Evolutionary conservation across 495 filamentous ascomycete species (phyloP).

Genomic region (Niebla homalea): DNA sequence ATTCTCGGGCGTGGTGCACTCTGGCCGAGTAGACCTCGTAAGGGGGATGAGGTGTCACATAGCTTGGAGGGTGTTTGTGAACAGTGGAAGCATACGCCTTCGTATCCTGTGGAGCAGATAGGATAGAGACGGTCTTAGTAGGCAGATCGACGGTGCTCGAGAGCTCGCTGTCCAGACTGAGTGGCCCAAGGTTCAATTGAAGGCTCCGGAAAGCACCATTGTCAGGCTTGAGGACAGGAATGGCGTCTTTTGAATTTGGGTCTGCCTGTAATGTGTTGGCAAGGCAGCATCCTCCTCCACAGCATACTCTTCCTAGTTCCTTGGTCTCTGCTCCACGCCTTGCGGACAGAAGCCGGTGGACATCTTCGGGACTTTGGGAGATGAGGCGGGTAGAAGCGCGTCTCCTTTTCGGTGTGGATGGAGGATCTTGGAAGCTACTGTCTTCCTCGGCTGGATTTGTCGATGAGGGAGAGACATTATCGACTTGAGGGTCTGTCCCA

Average conservation of each 20-base stretch:
- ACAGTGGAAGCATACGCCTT: conserved; percentile 18
- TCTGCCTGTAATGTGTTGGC: conserved; percentile 42
- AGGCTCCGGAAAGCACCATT: conserved; percentile 76
- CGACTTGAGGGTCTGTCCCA: conserved; percentile 35
- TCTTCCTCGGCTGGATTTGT: conserved; percentile 22
- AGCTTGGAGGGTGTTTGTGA: conserved; percentile 53
- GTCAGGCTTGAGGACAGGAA: conserved; percentile 50
- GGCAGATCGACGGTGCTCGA: conserved; percentile 58
- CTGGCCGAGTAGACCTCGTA: conserved; percentile 80
- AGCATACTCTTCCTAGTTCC: conserved; percentile 55
- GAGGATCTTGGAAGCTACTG: conserved; percentile 18
- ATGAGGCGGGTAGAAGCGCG: conserved; percentile 74
- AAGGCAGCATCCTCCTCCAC: conserved; percentile 87
- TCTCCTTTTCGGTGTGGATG: conserved; percentile 31
- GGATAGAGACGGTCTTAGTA: conserved; percentile 48
- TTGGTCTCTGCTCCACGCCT: conserved; percentile 32
- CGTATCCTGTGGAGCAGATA: conserved; percentile 1
- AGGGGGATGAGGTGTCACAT: conserved; percentile 90
- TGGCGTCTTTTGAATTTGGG: conserved; percentile 41
- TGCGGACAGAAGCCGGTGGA: conserved; percentile 46
- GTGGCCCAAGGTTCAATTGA: conserved; percentile 57
- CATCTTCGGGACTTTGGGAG: conserved; percentile 59
- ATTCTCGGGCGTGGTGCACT: conserved; percentile 66
- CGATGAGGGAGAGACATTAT: conserved; percentile 21
- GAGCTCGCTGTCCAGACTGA: conserved; percentile 54